These are phyloP conservation scores for Sugiyamaella americana DNA, from an alignment of 805 yeast species.

Conservation along the genomic window DNA sequence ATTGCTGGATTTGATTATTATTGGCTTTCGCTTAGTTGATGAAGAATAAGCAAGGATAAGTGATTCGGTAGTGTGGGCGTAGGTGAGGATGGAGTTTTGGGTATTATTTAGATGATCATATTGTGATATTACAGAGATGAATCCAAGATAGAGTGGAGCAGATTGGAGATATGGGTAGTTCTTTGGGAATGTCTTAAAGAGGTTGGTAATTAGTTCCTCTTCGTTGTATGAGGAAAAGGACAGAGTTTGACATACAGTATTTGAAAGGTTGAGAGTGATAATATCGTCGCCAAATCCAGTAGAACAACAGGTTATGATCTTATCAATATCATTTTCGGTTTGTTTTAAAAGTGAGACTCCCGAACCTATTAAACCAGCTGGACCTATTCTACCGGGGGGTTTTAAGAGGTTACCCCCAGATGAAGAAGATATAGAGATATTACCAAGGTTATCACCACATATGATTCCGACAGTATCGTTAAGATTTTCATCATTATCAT, in stretches of 20 bases:
- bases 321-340: neutral
- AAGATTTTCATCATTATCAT: slow-evolving; percentile 12
- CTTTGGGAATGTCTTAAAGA: neutral
- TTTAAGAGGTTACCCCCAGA: slow-evolving; percentile 38
- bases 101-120: neutral
- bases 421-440: slow-evolving; percentile 31
- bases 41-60: slow-evolving; percentile 19
- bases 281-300: slow-evolving; percentile 41
- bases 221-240: slow-evolving; percentile 2
- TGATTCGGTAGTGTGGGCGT: slow-evolving; percentile 24
- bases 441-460: slow-evolving; percentile 24
- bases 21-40: neutral
- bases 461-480: slow-evolving; percentile 39
- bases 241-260: slow-evolving; percentile 3
- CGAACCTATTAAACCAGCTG: slow-evolving; percentile 38
- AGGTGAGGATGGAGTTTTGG: slow-evolving; percentile 5
- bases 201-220: neutral
- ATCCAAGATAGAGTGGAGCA: slow-evolving; percentile 18
- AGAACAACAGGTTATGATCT: slow-evolving; percentile 25
- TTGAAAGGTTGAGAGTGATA: slow-evolving; percentile 27
- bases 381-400: slow-evolving; percentile 37
- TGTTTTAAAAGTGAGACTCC: slow-evolving; percentile 26
- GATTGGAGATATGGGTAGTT: slow-evolving; percentile 8
- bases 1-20: neutral
- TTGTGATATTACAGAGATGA: slow-evolving; percentile 4